These are phyloP conservation scores for Xylaria bambusicola DNA, from an alignment of 495 filamentous ascomycete species.

Conservation along the genomic window DNA sequence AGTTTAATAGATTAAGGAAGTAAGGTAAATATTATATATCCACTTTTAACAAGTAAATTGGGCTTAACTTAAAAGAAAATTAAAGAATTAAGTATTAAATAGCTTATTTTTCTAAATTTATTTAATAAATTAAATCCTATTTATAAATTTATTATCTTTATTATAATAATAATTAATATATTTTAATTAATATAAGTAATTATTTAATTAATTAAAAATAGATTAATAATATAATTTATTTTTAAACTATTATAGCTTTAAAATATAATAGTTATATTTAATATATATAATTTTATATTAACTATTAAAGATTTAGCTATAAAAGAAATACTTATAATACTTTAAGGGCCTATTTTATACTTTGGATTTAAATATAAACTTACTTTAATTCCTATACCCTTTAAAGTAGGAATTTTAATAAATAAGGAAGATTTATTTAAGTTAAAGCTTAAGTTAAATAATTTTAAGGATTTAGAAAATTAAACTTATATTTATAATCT, in stretches of 20 bases:
- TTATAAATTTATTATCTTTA: background rate
- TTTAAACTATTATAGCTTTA: background rate
- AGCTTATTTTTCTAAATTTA: background rate
- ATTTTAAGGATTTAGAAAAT: background rate
- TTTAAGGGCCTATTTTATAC: background rate
- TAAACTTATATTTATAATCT: too few relatives aligned
- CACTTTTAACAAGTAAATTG: background rate
- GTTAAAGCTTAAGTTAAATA: background rate
- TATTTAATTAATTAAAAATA: background rate
- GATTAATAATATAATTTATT: background rate
- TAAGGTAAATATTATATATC: background rate
- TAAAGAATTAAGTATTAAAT: background rate
- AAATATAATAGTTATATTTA: constrained; percentile 1
- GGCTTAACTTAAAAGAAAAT: background rate
- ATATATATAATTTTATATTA: background rate
- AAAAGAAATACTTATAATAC: background rate
- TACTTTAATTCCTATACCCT: background rate
- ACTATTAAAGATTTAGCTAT: background rate
- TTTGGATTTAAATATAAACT: background rate
- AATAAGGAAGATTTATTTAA: background rate
- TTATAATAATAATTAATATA: background rate
- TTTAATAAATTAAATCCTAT: background rate
- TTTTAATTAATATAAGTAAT: background rate
- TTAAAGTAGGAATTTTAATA: background rate
- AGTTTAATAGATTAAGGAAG: background rate